A percentile compares a stretch with the other conserved stretches of the same genome.
phyloP scores from a whole-genome alignment of 2,329 filamentous ascomycete species.

The Aspergillus neoniger region DNA sequence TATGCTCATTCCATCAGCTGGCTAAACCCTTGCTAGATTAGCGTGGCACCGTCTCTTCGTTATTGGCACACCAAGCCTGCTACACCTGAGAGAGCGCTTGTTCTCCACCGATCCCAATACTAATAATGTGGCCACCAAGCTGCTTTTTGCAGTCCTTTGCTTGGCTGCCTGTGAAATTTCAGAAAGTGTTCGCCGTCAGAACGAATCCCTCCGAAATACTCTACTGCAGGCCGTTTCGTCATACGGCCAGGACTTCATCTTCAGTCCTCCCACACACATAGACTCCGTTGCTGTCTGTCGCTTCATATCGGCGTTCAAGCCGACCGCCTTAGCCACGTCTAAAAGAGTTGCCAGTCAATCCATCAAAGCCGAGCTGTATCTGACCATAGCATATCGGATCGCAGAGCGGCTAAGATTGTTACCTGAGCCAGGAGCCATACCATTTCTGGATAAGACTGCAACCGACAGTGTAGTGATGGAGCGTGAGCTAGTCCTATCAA shows the following conservation, averaged over 20 bases:
- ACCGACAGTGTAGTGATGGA: slow-evolving; percentile 13
- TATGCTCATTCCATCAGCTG: not conserved
- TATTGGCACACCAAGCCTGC: slow-evolving; percentile 15
- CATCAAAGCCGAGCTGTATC: slow-evolving; percentile 18
- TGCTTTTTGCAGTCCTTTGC: slow-evolving; percentile 20
- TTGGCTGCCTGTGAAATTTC: slow-evolving; percentile 13
- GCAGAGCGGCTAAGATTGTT: slow-evolving; percentile 12
- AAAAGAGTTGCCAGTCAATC: slow-evolving; percentile 16
- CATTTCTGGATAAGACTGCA: not conserved
- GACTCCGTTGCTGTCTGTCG: slow-evolving; percentile 18
- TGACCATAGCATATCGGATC: slow-evolving; percentile 17
- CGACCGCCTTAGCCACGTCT: slow-evolving; percentile 17
- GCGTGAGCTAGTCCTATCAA: slow-evolving; percentile 8
- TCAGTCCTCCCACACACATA: slow-evolving; percentile 17
- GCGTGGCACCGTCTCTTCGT: slow-evolving; percentile 21
- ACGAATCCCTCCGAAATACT: slow-evolving; percentile 5
- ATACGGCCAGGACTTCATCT: slow-evolving; percentile 23
- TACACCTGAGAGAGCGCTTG: slow-evolving; percentile 15
- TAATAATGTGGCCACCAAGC: slow-evolving; percentile 15
- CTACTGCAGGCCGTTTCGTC: slow-evolving; percentile 18
- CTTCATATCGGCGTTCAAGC: slow-evolving; percentile 20
- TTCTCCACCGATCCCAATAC: not conserved
- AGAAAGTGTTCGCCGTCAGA: not conserved
- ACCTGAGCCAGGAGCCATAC: slow-evolving; percentile 1
- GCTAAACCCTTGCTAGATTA: slow-evolving; percentile 10